Evolutionary conservation across 2,329 filamentous ascomycete genomes (phyloP).

Genomic region (Ramichloridium luteum): DNA sequence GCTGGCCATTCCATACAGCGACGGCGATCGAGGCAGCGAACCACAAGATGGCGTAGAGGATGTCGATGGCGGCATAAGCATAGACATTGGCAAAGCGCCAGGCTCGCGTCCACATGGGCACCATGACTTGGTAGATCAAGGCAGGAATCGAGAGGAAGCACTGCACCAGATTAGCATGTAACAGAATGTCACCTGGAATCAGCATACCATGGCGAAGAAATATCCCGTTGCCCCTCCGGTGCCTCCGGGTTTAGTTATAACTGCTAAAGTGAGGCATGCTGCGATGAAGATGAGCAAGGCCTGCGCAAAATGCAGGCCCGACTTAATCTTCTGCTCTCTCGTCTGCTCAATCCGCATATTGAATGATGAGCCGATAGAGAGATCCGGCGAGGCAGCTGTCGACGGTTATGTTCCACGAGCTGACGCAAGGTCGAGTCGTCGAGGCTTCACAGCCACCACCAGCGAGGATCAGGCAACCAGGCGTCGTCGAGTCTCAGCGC

Average conservation of each 20-base stretch:
- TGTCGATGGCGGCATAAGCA: constrained; percentile 45
- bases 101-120: constrained; percentile 49
- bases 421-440: too few relatives aligned
- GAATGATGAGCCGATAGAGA: too few relatives aligned
- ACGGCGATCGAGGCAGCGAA: constrained; percentile 46
- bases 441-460: too few relatives aligned
- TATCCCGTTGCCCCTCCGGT: constrained; percentile 44
- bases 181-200: neutral
- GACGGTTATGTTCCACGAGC: constrained; percentile 1
- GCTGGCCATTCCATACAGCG: constrained; percentile 44
- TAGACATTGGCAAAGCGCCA: constrained; percentile 48
- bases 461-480: too few relatives aligned
- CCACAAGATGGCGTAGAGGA: constrained; percentile 45
- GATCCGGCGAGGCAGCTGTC: neutral
- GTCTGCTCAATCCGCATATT: constrained; percentile 33
- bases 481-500: too few relatives aligned
- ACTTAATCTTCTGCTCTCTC: constrained; percentile 44
- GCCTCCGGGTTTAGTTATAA: constrained; percentile 43
- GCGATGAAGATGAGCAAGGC: constrained; percentile 45
- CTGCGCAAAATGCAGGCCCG: constrained; percentile 42
- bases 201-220: constrained; percentile 45
- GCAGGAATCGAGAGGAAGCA: constrained; percentile 48
- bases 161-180: constrained; percentile 24
- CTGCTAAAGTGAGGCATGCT: constrained; percentile 45
- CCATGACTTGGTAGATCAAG: constrained; percentile 47